These are phyloP conservation scores for Blastobotrys serpentis DNA, from an alignment of 1,139 yeast species.

Conservation along the genomic window DNA sequence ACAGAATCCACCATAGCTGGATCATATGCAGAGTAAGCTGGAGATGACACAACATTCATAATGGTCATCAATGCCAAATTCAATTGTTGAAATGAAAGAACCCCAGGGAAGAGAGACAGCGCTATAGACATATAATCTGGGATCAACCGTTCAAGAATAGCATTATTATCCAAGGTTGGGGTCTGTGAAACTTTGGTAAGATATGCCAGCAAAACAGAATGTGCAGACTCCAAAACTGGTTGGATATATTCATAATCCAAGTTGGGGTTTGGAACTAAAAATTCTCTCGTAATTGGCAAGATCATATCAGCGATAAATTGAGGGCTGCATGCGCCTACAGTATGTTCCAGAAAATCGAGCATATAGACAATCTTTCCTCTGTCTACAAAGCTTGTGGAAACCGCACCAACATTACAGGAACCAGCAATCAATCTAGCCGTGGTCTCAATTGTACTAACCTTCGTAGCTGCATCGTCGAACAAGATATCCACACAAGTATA, in stretches of 20 bases:
- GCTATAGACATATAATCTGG: conserved; percentile 41
- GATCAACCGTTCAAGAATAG: conserved; percentile 31
- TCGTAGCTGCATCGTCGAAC: conserved; percentile 34
- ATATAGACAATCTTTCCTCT: conserved; percentile 55
- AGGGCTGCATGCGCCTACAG: conserved; percentile 43
- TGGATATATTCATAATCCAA: conserved; percentile 27
- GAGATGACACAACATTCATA: conserved; percentile 52
- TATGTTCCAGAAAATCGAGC: conserved; percentile 59
- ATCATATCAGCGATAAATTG: conserved; percentile 41
- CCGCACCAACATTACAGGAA: conserved; percentile 41
- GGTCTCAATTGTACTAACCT: conserved; percentile 37
- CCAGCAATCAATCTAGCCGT: conserved; percentile 42
- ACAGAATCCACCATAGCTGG: conserved; percentile 43
- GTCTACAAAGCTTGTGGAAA: conserved; percentile 42
- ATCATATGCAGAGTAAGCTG: conserved; percentile 40
- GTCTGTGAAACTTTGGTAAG: conserved; percentile 20
- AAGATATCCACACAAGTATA: conserved; percentile 51
- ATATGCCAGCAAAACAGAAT: conserved; percentile 57
- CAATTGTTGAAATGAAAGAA: conserved; percentile 57
- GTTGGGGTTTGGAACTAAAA: conserved; percentile 40
- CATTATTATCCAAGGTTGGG: conserved; percentile 24
- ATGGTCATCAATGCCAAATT: conserved; percentile 58
- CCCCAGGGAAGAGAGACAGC: conserved; percentile 54
- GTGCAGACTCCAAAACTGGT: conserved; percentile 61
- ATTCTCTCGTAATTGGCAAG: conserved; percentile 46